Base-by-base conservation (phyloP, 2,329 filamentous ascomycete genomes). In the Penicillium brevicompactum region DNA sequence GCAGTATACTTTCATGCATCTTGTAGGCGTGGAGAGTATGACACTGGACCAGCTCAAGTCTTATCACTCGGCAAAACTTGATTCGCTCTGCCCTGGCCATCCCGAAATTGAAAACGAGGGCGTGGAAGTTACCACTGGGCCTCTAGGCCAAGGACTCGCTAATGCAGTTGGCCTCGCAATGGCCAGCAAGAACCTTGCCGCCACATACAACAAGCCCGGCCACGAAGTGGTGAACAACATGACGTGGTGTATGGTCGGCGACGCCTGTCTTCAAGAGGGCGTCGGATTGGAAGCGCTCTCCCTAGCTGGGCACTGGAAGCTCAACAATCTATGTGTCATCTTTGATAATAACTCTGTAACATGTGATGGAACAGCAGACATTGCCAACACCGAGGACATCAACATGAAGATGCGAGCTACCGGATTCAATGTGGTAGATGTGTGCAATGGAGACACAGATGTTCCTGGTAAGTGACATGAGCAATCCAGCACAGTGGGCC, bases 281-380 rank as follows among this genome's bases (percentile, higher is more conserved):
- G 81, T 85, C 0, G 78, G 74, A 0, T 72, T 83, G 2, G 83
- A 85, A 64, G 77, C 83, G 0, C 77, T 85, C 40, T 77, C 78
- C 9, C 75, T 84, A 2, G 82, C 82, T 6, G 83, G 82, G 2
- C 80, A 83, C 64, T 75, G 78, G 63, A 75, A 74, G 57, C 71
- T 85, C 8, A 77, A 80, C 68, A 85, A 84, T 63, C 70, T 85
- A 0, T 78, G 78, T 6, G 70, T 85, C 21, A 78, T 84, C 40
- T 85, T 84, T 58, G 83, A 85, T 58, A 84, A 85, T 68, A 84
- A 85, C 65, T 78, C 82, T 60, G 72, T 85, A 44, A 84, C 82
- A 2, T 84, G 82, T 59, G 82, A 85, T 56, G 82, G 82, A 8
- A 76, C 76, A 2, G 75, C 84, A 1, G 82, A 84, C 63, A 71